Percentiles rank a stretch among this genome's conserved stretches.
These are phyloP conservation scores for Tricholoma hemisulphureum DNA, from an alignment of 768 basidiomycete genomes.

Conservation along the genomic window DNA sequence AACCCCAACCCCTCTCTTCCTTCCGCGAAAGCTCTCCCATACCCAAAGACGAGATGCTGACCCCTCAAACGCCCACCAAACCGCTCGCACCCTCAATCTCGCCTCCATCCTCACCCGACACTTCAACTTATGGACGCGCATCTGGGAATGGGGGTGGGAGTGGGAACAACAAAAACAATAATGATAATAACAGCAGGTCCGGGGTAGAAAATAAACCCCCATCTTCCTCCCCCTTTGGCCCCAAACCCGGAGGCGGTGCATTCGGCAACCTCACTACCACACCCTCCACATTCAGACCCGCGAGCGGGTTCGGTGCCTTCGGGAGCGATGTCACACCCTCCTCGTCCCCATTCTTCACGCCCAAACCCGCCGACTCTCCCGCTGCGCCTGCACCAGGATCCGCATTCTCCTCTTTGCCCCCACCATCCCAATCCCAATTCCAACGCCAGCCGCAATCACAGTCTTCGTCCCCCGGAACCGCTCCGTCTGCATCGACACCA, in stretches of 20 bases:
- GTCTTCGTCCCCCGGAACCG: slow-evolving; percentile 20
- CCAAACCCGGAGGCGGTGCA: slow-evolving; percentile 24
- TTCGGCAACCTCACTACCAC: slow-evolving; percentile 40
- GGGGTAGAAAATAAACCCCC: slow-evolving; percentile 16
- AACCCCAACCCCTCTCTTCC: not conserved
- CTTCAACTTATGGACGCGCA: not conserved
- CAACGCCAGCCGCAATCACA: too few species aligned
- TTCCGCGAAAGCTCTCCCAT: not conserved
- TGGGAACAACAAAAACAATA: too few species aligned
- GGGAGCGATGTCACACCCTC: slow-evolving; percentile 37
- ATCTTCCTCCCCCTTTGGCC: slow-evolving; percentile 19
- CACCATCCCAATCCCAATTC: not conserved
- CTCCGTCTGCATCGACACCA: slow-evolving; percentile 16
- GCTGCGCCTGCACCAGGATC: slow-evolving; percentile 33
- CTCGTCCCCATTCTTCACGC: slow-evolving; percentile 57
- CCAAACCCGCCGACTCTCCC: slow-evolving; percentile 31
- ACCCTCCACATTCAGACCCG: slow-evolving; percentile 41
- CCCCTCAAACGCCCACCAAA: slow-evolving; percentile 2
- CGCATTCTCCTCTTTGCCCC: slow-evolving; percentile 28
- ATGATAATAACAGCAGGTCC: too few species aligned
- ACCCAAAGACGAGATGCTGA: not conserved
- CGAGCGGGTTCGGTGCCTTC: slow-evolving; percentile 48
- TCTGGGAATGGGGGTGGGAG: too few species aligned
- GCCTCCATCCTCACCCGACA: not conserved
- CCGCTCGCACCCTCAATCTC: not conserved